Base-by-base conservation (phyloP, 2,329 filamentous ascomycete species). In the Byssochlamys sp. region DNA sequence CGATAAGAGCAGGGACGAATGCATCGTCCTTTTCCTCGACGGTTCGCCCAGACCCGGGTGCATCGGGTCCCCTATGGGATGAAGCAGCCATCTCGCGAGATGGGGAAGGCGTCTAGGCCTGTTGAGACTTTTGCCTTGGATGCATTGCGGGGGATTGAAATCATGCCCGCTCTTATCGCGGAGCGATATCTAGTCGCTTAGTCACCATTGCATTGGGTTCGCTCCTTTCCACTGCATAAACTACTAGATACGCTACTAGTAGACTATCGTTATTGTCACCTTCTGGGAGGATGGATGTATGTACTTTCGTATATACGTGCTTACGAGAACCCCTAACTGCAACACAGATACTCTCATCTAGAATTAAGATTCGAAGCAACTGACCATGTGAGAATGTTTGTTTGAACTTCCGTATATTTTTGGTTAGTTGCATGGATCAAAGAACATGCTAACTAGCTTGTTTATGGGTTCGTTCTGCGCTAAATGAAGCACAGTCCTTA, bases 1-100 rank as follows among this genome's bases (percentile, higher is more conserved):
- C 81, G 53, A 96, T 73, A 39, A 87, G 73, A n/a, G 84, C 84
- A 51, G 84, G 80, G 48, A 70, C 73, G 66, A 78, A 80, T 7
- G 39, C 19, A 19, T 45, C 14, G 39, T 45, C n/a, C 5, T 9
- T 45, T 45, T 19, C 5, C 39, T 45, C 14, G 4, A 14, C n/a
- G 14, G 5, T 45, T 9, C 7, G 14, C 7, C 5, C 9, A 4
- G 39, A 45, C n/a, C 4, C n/a, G n/a, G 39, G n/a, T 14, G 7
- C 39, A 45, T 45, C 7, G 5, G n/a, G 39, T 9, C 39, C n/a
- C 5, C 7, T 19, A 5, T 45, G n/a, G 4, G 39, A 45, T 14
- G n/a, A 14, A 4, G 39, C 4, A 45, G 39, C n/a, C 39, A 45
- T 45, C 39, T 45, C 9, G n/a, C 14, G n/a, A 45, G 39, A 45